Evolutionary conservation across 2,329 filamentous ascomycete genomes (phyloP), one percentile per base, ranked within the genome.

Genomic region (Cercospora zeina): DNA sequence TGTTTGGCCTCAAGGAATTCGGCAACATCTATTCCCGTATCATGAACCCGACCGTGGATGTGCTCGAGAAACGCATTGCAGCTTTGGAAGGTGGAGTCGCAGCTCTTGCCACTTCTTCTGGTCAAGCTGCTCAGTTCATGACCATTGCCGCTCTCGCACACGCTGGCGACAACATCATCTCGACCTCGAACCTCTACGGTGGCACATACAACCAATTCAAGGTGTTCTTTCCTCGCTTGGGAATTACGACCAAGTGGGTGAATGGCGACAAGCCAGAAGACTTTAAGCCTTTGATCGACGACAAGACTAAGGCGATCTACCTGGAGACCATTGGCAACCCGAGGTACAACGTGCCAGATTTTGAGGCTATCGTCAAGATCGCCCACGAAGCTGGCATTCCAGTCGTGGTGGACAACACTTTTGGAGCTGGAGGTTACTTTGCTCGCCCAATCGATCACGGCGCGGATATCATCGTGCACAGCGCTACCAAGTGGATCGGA

Each of bases 171-270:
- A 97, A 97, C 81, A 96, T 97, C 70, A 85, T 97, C 56, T 89
- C 91, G 11, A 96, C 93, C 6, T 88, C 88, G 55, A 96, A 96
- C 78, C 81, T 97, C 61, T 96, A 97, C 78, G 93, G 93, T 68
- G 93, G 93, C 75, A 97, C 93, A 14, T 97, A 96, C 82, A 97
- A 97, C 80, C 93, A 97, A 81, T 87, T 97, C 80, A 97, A 97
- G 80, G 92, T 97, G 50, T 84, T 91, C 68, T 82, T 97, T 60
- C 89, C 91, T 6, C 86, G 93, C n/a, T 79, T 96, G 50, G 93
- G 93, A 65, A 92, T 97, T 73, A 81, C 82, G 45, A 95, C 91
- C 73, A 96, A 93, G 80, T 97, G 97, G 71, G 84, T 96, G 72
- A 82, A 87, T 59, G 90, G 91, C 49, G 92, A 96, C 77, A 87